Base-by-base conservation (phyloP, 345 rosid genomes). In the Linum trigynum region DNA sequence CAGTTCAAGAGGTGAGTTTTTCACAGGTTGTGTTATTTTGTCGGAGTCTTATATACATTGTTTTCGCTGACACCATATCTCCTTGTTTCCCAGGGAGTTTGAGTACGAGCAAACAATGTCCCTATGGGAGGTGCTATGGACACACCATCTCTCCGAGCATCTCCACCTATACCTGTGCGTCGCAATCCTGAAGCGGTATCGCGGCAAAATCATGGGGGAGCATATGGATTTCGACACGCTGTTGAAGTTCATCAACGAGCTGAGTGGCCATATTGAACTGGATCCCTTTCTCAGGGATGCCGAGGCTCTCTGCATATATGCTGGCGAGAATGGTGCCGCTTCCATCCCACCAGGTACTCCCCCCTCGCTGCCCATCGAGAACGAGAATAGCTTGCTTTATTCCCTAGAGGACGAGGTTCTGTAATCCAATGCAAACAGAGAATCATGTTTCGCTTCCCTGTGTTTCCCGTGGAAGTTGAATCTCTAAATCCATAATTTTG, bases 181-280 rank as follows among this genome's bases (percentile, higher is more conserved):
- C 66, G 92, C 96, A 14, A 80, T 94, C 69, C 75, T 94, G 86
- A 94, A 94, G 92, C 87, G 92, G 41, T 79, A 80, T 73, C 94
- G 95, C 23, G 73, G 69, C 75, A 90, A 84, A 81, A 94, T 94
- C 68, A 88, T 90, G 61, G 95, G 96, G 61, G 95, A 86, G 67
- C 80, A 80, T 72, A 94, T 94, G 99, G 99, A 88, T 81, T 94
- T 94, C 10, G 99, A 94, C 80, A 86, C 96, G 0, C 92, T 95
- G 45, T 73, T 91, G 76, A 95, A 91, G 74, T 95, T 95, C 74
- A 95, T 89, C 62, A 95, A 95, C 4, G 99, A 89, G 78, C 82
- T 95, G 69, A 91, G 90, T 45, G 91, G 97, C 61, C 85, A 64
- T 43, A 84, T 95, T 39, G 89, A 95, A 65, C 85, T 89, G 15